Base-by-base conservation (phyloP, 1,284 basidiomycete species). In the Puccinia coronata region DNA sequence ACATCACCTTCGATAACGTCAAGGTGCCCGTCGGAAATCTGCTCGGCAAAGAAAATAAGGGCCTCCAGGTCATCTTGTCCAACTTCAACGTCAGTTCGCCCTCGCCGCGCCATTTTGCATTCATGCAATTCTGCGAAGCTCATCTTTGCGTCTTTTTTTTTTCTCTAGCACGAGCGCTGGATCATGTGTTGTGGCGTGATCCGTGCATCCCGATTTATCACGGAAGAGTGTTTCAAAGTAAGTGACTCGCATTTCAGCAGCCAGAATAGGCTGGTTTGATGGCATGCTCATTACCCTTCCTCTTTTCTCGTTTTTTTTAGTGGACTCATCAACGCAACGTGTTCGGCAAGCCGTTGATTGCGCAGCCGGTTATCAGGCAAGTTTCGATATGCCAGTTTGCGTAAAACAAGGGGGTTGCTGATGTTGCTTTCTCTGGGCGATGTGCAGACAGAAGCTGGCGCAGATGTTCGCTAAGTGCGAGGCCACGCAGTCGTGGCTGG, bases 1-100 rank as follows among this genome's bases (percentile, higher is more conserved):
- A 91, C 85, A 89, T 96, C 84, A 94, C 92, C 0, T 95, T 94
- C 84, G 92, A 95, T 86, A 92, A 95, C 83, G 93, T 94, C 83
- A 90, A 90, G 84, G 93, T 95, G 0, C 94, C 94, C 9, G 89
- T 92, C n/a, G 91, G 91, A 84, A 92, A 96, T 87, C 92, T 93
- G 39, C 89, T 97, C 59, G 94, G 94, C 23, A 89, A 91, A 83
- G 93, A 94, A 85, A 92, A 92, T 81, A 90, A 91, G 78, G 94
- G 94, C 63, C 89, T 96, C 80, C 90, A 90, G 82, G 94, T 95
- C 84, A 92, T 87, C 28, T 84, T 87, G 9, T 94, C 84, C 81
- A 87, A 87, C 83, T 87, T 86, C 74, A 87, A 87, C 43, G 81
- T 80, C 8, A 73, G 82, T 82, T 5, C 39, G 14, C 14, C 14